A percentile compares a stretch with the other conserved stretches of the same genome.
Conservation (phyloP, 768 basidiomycete genomes). For the Pisolithus microcarpus region DNA sequence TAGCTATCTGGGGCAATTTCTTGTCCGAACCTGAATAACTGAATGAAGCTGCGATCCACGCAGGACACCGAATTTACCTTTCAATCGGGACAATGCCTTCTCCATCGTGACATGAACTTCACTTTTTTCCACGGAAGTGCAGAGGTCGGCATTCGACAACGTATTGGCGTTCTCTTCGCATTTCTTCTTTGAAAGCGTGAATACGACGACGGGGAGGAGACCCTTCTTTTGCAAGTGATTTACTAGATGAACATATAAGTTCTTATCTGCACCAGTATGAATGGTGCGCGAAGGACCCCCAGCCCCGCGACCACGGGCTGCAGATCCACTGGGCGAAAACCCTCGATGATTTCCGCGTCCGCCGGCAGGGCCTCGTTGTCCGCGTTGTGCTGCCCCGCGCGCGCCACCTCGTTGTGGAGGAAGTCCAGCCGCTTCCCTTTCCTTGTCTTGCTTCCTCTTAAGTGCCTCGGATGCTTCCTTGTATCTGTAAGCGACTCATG, state of each 20-base stretch:
- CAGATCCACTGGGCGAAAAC: conserved; percentile 33
- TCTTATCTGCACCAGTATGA: conserved; percentile 73
- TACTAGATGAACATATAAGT: conserved; percentile 89
- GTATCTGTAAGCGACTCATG: conserved; percentile 46
- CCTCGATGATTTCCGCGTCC: conserved; percentile 53
- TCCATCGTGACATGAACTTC: conserved; percentile 94
- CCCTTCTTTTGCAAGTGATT: conserved; percentile 77
- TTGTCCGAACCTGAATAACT: conserved; percentile 69
- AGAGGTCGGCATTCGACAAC: conserved; percentile 81
- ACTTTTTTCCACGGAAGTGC: conserved; percentile 87
- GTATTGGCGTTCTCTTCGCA: conserved; percentile 96
- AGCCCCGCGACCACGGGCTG: conserved; percentile 33
- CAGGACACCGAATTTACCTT: conserved; percentile 47
- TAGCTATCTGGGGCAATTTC: conserved; percentile 84
- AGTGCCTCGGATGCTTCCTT: conserved; percentile 86
- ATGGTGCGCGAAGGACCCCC: conserved; percentile 49
- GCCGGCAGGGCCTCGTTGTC: conserved; percentile 37
- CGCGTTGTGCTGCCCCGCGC: conserved; percentile 54
- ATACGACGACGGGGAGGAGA: conserved; percentile 90
- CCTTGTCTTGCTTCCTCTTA: conserved; percentile 94
- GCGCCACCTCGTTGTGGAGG: conserved; percentile 81
- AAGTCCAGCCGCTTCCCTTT: conserved; percentile 90
- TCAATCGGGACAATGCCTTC: conserved; percentile 82
- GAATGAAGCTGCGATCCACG: conserved; percentile 1
- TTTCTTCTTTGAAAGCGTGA: conserved; percentile 93